Percentiles rank a stretch among this genome's conserved stretches.
Conservation (phyloP, 139 green algal genomes). For the Chlamydomonas schloesseri region DNA sequence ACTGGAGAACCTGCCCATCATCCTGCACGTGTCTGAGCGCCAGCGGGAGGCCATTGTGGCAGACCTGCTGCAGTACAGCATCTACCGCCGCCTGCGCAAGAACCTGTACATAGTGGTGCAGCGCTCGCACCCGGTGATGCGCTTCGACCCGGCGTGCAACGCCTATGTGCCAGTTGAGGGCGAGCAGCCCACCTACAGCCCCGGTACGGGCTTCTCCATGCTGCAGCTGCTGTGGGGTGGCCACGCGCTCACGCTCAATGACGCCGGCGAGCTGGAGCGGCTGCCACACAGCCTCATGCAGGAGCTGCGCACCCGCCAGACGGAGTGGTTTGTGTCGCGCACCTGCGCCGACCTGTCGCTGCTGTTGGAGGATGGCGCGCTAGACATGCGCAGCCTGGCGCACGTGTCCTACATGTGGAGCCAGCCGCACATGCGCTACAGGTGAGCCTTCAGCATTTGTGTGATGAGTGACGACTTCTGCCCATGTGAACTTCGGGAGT, state of each 20-base stretch:
- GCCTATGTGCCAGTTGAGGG: neutral
- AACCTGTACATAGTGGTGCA: constrained; percentile 38
- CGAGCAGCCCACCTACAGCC: constrained; percentile 17
- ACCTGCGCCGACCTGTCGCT: constrained; percentile 20
- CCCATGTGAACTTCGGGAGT: no score
- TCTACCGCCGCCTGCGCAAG: constrained; percentile 28
- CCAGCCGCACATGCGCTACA: constrained; percentile 16
- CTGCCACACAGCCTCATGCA: constrained; percentile 34
- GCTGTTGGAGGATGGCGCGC: constrained; percentile 25
- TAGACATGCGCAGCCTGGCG: constrained; percentile 30
- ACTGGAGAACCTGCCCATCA: constrained; percentile 13
- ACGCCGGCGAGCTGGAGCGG: constrained; percentile 20
- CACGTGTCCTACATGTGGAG: constrained; percentile 30
- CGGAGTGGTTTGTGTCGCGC: constrained; percentile 37
- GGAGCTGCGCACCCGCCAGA: neutral
- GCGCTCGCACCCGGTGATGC: constrained; percentile 10
- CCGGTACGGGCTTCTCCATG: constrained; percentile 24
- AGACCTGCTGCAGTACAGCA: constrained; percentile 40
- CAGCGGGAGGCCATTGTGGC: constrained; percentile 25
- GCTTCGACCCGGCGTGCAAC: neutral
- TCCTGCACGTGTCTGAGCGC: constrained; percentile 29
- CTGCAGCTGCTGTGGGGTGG: constrained; percentile 44
- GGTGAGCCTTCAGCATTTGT: no score
- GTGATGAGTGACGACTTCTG: no score
- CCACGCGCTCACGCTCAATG: constrained; percentile 16